Base-by-base conservation (phyloP, 352 stramenopile species). In the Globisporangium ultimum region DNA sequence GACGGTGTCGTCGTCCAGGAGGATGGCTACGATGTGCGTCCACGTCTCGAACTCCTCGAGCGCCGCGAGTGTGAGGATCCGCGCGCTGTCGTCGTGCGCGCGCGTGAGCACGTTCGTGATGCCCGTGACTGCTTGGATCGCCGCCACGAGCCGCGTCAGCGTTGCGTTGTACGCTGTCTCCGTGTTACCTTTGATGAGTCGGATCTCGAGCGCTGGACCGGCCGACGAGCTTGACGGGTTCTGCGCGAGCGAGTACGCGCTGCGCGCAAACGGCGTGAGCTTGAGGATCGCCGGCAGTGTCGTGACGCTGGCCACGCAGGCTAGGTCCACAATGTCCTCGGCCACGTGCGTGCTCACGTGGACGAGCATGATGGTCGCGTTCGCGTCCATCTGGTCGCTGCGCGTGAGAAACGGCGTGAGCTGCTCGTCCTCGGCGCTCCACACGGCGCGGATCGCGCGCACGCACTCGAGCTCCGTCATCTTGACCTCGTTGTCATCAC, bases 241-340 rank as follows among this genome's bases (percentile, higher is more conserved):
- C 47, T 17, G 7, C 59, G 42, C 47, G n/a, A 45, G 40, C 17
- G 12, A n/a, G 40, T n/a, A 18, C 13, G 40, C 40, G 42, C 72
- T 87, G 28, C 78, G 64, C 6, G 78, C 78, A 21, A 94, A 87
- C 14, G 84, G 84, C 67, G 84, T 72, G 18, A 94, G 63, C 61
- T 92, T 94, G 50, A 91, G 62, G 45, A 93, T 72, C 22, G 67
- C 43, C 7, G 78, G 78, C 28, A 89, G 43, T 34, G 73, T 53
- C 36, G 78, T 53, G 32, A 88, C 67, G 40, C 54, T 68, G 5
- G 74, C 71, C 32, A 87, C 72, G 36, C 80, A 88, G 14, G 67
- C 58, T 9, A 89, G 58, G 0, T 45, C 61, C 50, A 67, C 61
- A 60, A 89, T 58, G 10, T 64, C 48, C 9, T 66, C 55, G 3